These are phyloP conservation scores for Trametes gibbosa DNA, from an alignment of 768 basidiomycete species.

Conservation along the genomic window DNA sequence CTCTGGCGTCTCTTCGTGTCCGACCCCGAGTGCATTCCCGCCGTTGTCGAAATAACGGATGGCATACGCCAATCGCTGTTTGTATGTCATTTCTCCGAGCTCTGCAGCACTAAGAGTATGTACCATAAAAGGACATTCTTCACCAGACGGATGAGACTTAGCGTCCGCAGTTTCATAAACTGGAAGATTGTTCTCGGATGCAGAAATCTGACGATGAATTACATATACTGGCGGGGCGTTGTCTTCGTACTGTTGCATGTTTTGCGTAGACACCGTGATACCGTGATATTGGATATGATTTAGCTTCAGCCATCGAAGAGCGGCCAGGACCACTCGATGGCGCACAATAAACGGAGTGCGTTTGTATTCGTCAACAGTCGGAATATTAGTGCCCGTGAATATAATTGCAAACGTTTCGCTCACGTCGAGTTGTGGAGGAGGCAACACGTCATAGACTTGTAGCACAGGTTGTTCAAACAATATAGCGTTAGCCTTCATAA, in stretches of 20 bases:
- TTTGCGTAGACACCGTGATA: neutral
- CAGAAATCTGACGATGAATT: neutral
- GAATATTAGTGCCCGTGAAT: constrained; percentile 30
- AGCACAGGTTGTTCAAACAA: constrained; percentile 31
- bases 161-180: neutral
- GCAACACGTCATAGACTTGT: constrained; percentile 33
- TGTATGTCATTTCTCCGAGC: constrained; percentile 17
- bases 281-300: neutral
- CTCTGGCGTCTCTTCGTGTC: constrained; percentile 27
- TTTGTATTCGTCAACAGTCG: constrained; percentile 28
- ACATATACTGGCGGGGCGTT: neutral
- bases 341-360: constrained; percentile 12
- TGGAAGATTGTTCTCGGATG: neutral
- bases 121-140: constrained; percentile 35
- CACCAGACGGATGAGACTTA: neutral
- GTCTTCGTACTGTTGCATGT: neutral
- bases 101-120: constrained; percentile 34
- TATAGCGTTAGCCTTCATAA: constrained; percentile 36
- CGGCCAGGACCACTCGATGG: neutral
- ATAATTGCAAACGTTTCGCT: constrained; percentile 32
- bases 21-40: constrained; percentile 31
- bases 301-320: neutral
- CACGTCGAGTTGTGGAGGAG: constrained; percentile 32
- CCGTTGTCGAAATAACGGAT: constrained; percentile 28
- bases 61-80: constrained; percentile 25